Evolutionary conservation across 2,329 filamentous ascomycete genomes (phyloP).

Genomic region (Mollisiaceae sp.): DNA sequence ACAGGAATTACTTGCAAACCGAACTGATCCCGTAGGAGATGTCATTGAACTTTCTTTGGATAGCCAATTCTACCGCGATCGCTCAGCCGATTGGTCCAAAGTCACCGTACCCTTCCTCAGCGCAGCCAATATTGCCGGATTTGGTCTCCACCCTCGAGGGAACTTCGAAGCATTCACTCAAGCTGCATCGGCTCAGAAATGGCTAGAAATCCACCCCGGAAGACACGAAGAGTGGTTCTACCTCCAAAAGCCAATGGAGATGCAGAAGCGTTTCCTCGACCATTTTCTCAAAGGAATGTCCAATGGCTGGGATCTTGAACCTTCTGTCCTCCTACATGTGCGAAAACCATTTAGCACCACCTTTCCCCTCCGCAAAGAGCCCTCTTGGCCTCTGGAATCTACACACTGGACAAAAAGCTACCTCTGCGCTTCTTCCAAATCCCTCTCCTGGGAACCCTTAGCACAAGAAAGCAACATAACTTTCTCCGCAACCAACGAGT

Average conservation of each 20-base stretch:
- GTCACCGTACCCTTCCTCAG: not conserved
- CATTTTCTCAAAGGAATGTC: not conserved
- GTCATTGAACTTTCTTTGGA: not conserved
- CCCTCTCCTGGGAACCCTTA: not conserved
- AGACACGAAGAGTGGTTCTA: conserved; percentile 2
- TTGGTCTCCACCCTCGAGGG: not conserved
- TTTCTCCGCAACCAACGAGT: not conserved
- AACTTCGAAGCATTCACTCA: not conserved
- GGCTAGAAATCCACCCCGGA: not conserved
- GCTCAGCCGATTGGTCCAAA: not conserved
- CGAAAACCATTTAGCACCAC: not conserved
- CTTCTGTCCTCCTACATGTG: not conserved
- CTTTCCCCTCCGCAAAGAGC: not conserved
- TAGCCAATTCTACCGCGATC: not conserved
- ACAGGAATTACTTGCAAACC: not conserved
- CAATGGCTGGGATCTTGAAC: not conserved
- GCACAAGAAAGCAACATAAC: not conserved
- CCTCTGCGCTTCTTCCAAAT: not conserved
- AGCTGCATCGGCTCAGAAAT: not conserved
- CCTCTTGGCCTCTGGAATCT: not conserved
- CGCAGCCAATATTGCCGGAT: not conserved
- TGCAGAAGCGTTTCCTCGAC: not conserved
- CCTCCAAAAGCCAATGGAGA: not conserved
- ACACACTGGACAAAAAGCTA: not conserved
- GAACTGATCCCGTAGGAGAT: not conserved